Percentiles rank a stretch among this genome's conserved stretches.
phyloP scores from a whole-genome alignment of 352 stramenopile species.

The Phytophthora colocasiae region DNA sequence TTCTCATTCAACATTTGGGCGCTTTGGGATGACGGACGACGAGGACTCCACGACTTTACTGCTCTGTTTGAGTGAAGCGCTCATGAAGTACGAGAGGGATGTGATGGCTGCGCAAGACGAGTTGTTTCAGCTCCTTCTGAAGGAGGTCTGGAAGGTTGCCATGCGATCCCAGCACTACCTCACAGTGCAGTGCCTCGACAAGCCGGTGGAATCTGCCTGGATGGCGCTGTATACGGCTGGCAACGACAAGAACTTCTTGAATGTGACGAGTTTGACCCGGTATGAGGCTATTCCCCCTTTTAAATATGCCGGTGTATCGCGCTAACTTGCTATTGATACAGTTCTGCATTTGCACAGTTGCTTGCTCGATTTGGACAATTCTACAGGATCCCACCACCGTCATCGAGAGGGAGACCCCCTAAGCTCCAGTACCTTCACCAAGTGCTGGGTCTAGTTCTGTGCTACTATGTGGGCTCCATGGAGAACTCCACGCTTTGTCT shows the following conservation, averaged over 20 bases:
- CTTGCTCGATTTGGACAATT: neutral
- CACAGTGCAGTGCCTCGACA: constrained; percentile 5
- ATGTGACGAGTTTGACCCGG: neutral
- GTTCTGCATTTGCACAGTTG: neutral
- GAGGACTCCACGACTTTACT: neutral
- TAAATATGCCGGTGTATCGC: neutral
- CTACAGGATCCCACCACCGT: constrained; percentile 5
- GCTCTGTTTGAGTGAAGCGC: neutral
- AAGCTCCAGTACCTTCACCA: constrained; percentile 11
- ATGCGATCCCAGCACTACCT: constrained; percentile 10
- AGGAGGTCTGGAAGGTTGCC: constrained; percentile 1
- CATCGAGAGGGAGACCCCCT: neutral
- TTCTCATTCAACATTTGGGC: neutral
- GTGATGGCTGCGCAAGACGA: neutral
- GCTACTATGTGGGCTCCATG: constrained; percentile 12
- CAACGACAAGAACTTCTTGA: neutral
- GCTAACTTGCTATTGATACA: neutral
- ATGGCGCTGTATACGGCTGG: constrained; percentile 1
- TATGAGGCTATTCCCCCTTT: neutral
- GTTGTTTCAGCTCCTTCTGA: neutral
- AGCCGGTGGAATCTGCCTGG: constrained; percentile 3
- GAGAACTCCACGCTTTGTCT: constrained; percentile 3
- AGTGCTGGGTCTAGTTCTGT: constrained; percentile 1
- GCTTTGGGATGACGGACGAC: neutral
- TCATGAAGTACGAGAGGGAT: neutral